phyloP scores from a whole-genome alignment of 495 filamentous ascomycete species.

The Talaromyces adpressus region DNA sequence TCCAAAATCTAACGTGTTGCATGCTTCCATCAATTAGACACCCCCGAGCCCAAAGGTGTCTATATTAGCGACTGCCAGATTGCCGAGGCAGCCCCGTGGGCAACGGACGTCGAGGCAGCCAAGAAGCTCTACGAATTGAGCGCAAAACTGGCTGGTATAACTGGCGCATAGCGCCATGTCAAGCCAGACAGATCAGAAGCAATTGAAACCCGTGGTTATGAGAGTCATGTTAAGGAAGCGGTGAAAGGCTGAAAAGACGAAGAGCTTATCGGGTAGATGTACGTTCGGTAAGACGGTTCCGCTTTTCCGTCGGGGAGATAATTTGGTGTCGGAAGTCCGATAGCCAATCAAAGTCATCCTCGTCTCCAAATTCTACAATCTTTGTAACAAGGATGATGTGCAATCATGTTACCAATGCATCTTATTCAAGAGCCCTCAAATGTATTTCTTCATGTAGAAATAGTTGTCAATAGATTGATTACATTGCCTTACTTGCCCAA shows the following conservation, averaged over 20 bases:
- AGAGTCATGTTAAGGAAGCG: background rate
- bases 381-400: background rate
- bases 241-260: background rate
- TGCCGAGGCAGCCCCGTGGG: constrained; percentile 15
- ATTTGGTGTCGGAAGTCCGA: constrained; percentile 1
- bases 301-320: constrained; percentile 3
- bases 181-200: background rate
- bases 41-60: constrained; percentile 11
- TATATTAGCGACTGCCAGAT: constrained; percentile 27
- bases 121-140: constrained; percentile 41
- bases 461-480: background rate
- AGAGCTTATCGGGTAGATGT: background rate
- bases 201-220: background rate
- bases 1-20: background rate
- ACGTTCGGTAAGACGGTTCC: background rate
- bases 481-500: background rate
- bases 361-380: background rate
- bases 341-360: background rate
- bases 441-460: background rate
- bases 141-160: constrained; percentile 38
- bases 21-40: background rate
- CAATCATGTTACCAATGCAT: background rate
- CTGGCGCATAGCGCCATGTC: background rate
- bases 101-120: constrained; percentile 22
- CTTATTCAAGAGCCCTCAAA: background rate